Evolutionary conservation across 352 stramenopile species (phyloP).

Genomic region (Phytophthora rubi): DNA sequence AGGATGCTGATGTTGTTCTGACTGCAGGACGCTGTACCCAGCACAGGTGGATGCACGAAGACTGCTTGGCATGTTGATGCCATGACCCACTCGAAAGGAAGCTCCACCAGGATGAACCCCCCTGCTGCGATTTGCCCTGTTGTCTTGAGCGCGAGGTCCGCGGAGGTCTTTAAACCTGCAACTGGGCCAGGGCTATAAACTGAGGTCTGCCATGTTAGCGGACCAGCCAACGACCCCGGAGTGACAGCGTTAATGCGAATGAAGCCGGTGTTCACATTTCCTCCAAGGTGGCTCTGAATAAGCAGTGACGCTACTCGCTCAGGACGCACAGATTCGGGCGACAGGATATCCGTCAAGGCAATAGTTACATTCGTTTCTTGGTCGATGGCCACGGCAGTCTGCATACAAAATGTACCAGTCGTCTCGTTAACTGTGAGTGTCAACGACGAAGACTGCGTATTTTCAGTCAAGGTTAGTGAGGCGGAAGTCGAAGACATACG

Average conservation of each 20-base stretch:
- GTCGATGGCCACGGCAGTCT: slow-evolving; percentile 28
- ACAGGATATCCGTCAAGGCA: slow-evolving; percentile 49
- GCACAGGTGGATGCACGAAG: slow-evolving; percentile 47
- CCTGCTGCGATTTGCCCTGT: slow-evolving; percentile 44
- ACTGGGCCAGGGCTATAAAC: slow-evolving; percentile 57
- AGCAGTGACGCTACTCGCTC: slow-evolving; percentile 20
- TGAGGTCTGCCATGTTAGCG: slow-evolving; percentile 53
- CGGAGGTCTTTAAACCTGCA: slow-evolving; percentile 51
- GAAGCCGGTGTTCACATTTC: slow-evolving; percentile 49
- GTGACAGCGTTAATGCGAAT: slow-evolving; percentile 45
- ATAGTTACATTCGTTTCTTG: slow-evolving; percentile 51
- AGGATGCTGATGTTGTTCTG: slow-evolving; percentile 47
- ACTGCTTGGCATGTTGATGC: slow-evolving; percentile 34
- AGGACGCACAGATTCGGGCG: slow-evolving; percentile 47
- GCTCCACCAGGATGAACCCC: slow-evolving; percentile 43
- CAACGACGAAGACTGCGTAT: slow-evolving; percentile 7
- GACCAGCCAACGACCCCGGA: slow-evolving; percentile 42
- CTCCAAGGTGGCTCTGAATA: slow-evolving; percentile 57
- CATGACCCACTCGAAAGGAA: slow-evolving; percentile 58
- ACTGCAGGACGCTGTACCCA: slow-evolving; percentile 31
- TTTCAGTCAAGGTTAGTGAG: slow-evolving; percentile 23
- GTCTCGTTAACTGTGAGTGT: slow-evolving; percentile 20
- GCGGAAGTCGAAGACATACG: slow-evolving; percentile 40
- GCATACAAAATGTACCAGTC: slow-evolving; percentile 37
- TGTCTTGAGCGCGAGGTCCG: slow-evolving; percentile 47